Base-by-base conservation (phyloP, 441 rosid species). In the Croton setiger region DNA sequence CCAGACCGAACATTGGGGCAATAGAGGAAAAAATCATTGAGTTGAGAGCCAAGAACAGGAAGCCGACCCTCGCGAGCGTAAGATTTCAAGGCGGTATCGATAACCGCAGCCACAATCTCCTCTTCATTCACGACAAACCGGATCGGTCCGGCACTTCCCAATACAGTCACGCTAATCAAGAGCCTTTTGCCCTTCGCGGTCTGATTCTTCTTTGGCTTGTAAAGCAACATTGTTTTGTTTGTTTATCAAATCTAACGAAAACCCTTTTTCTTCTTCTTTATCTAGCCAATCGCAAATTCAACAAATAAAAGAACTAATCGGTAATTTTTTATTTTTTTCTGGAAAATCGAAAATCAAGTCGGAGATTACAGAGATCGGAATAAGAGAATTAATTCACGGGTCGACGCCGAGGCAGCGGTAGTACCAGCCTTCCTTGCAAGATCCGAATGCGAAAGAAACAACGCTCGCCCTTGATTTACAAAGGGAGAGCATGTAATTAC, bases 351-450 rank as follows among this genome's bases (percentile, higher is more conserved):
- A 53, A 18, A 27, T 27, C 3, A 48, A 49, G 27, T 20, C 67
- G 6, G 12, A 44, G 56, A 71, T 52, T 2, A 20, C 33, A 52
- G 12, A 36, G 0, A 15, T 12, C 15, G 7, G 37, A 9, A 62
- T 55, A 20, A 12, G 43, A 2, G 21, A 43, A 13, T 35, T 43
- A 17, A 48, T 74, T 84, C 82, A 90, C 67, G 99, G 99, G 91
- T 95, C 97, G 80, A 89, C 76, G 79, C 98, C 96, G 69, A 85
- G 76, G 92, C 99, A 92, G 89, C 97, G 98, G 54, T 80, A 89
- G 93, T 90, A 95, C 99, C 99, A 95, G 91, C 89, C 96, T 79
- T 89, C 91, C 77, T 90, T 95, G 93, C 99, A 92, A 60, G 98
- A 92, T 18, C 93, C 99, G 80, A 92, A 95, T 36, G 96, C 80